Evolutionary conservation across 192 early-diverging fungal genomes (phyloP).

Genomic region (Allomyces javanicus): DNA sequence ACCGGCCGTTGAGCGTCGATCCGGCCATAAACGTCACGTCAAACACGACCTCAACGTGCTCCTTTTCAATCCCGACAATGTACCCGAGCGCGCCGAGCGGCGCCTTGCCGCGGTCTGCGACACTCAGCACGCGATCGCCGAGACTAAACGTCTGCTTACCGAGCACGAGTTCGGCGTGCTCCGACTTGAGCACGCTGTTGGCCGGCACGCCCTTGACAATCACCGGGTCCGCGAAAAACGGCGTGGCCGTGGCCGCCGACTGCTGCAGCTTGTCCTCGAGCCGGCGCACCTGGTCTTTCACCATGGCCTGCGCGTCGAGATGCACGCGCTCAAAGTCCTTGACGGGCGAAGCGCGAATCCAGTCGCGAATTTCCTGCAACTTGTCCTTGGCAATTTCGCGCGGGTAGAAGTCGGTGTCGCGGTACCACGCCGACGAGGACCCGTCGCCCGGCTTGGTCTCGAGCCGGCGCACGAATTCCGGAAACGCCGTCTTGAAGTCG

Average conservation of each 20-base stretch:
- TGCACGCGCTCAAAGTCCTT: conserved; percentile 41
- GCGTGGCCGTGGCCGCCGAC: background rate
- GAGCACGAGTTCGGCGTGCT: conserved; percentile 50
- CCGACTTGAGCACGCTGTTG: conserved; percentile 50
- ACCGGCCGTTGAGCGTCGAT: conserved; percentile 48
- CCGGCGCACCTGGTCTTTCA: conserved; percentile 22
- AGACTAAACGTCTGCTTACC: conserved; percentile 56
- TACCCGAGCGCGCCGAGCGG: conserved; percentile 67
- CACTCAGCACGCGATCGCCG: conserved; percentile 73
- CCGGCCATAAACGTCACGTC: conserved; percentile 67
- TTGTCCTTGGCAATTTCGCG: conserved; percentile 16
- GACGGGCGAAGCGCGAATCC: conserved; percentile 38
- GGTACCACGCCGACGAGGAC: conserved; percentile 25
- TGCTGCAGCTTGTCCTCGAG: conserved; percentile 5
- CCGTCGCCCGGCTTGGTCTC: background rate
- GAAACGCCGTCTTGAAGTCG: conserved; percentile 48
- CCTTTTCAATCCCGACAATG: conserved; percentile 57
- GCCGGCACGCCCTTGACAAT: conserved; percentile 25
- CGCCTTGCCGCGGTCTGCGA: conserved; percentile 44
- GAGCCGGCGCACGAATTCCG: conserved; percentile 27
- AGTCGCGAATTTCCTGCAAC: conserved; percentile 36
- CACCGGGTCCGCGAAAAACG: conserved; percentile 10
- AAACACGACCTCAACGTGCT: conserved; percentile 67
- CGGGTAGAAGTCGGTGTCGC: conserved; percentile 39
- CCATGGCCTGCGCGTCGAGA: conserved; percentile 26